Conservation (phyloP, 139 green algal genomes). For the Pleodorina starrii region DNA sequence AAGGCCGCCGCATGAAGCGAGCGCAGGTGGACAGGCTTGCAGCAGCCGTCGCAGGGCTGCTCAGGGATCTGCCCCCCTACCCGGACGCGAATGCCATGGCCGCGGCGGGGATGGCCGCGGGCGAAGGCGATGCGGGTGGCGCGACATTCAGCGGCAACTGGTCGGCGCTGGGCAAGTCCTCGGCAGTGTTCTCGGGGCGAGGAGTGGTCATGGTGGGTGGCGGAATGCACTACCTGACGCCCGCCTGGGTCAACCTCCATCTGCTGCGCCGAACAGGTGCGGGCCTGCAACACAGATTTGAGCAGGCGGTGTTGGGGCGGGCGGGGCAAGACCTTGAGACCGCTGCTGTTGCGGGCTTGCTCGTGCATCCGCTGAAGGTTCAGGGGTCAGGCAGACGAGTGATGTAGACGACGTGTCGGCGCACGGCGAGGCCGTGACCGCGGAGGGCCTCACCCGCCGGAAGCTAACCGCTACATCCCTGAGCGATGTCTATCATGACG, state of each 20-base stretch:
- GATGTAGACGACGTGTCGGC: no score
- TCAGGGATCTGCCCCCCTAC: constrained; percentile 46
- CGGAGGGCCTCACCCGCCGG: no score
- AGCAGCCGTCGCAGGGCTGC: constrained; percentile 33
- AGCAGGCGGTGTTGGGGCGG: no score
- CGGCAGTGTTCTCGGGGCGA: constrained; percentile 39
- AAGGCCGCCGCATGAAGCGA: constrained; percentile 13
- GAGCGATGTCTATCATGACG: no score
- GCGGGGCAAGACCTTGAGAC: no score
- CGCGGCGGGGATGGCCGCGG: no score
- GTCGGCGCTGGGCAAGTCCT: background rate
- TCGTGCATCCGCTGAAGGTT: no score
- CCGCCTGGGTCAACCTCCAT: constrained; percentile 65
- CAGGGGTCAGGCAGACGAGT: no score
- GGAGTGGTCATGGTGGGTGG: constrained; percentile 66
- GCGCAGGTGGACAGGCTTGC: background rate
- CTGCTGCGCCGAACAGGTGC: constrained; percentile 59
- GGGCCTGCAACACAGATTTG: no score
- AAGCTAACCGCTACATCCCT: no score
- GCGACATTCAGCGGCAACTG: background rate
- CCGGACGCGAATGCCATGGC: background rate
- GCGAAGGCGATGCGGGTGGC: background rate
- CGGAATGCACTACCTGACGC: constrained; percentile 64
- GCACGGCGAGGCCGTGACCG: no score
- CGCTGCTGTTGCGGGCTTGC: no score